These are phyloP conservation scores for Saccharomyces pastorianus DNA, from an alignment of 1,139 yeast genomes.

Conservation along the genomic window DNA sequence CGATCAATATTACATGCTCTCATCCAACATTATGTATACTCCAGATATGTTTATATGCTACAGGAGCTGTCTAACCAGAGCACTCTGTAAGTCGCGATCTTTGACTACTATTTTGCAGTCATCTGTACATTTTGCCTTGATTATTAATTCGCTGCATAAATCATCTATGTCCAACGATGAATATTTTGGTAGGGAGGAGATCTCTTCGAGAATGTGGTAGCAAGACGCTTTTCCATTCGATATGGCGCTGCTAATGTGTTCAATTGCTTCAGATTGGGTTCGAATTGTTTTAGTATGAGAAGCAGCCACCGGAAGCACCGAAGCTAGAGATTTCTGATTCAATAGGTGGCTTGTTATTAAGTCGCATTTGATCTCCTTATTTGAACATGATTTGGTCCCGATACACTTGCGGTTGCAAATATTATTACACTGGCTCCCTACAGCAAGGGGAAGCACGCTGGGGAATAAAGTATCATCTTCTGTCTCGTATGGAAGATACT, in stretches of 20 bases:
- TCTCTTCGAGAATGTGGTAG: constrained; percentile 67
- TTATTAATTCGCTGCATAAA: constrained; percentile 73
- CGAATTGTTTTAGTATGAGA: not conserved
- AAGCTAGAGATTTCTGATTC: constrained; percentile 8
- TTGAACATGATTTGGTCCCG: not conserved
- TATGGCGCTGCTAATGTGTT: constrained; percentile 1
- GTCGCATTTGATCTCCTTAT: constrained; percentile 11
- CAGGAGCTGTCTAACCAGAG: constrained; percentile 34
- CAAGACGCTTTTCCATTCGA: constrained; percentile 4
- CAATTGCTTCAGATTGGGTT: not conserved
- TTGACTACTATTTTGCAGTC: constrained; percentile 69
- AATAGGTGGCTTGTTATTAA: constrained; percentile 10
- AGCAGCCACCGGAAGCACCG: constrained; percentile 2
- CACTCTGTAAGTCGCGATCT: constrained; percentile 61
- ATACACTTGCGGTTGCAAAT: constrained; percentile 5
- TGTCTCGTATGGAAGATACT: not conserved
- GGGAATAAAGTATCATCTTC: not conserved
- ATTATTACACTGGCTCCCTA: not conserved
- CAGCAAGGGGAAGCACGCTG: not conserved
- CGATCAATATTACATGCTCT: not conserved
- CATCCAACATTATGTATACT: not conserved
- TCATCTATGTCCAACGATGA: constrained; percentile 89
- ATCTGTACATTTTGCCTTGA: constrained; percentile 89
- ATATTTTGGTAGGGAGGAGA: constrained; percentile 84
- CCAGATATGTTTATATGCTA: not conserved